Base-by-base conservation (phyloP, 23 red algal species). In the Gracilaria gracilis region DNA sequence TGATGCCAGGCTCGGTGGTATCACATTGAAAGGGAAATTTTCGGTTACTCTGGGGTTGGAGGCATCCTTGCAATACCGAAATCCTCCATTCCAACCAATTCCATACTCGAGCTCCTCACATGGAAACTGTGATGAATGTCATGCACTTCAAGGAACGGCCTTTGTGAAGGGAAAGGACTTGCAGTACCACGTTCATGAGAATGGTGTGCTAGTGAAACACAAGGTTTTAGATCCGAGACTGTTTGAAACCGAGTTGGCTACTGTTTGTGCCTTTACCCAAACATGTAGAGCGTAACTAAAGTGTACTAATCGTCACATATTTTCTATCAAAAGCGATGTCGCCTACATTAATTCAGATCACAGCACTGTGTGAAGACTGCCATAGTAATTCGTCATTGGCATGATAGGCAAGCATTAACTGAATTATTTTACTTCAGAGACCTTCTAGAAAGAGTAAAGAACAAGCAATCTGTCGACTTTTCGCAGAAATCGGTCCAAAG, bases 151-250 rank as follows among this genome's bases (percentile, higher is more conserved):
- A 51, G 72, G 72, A n/a, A 50, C 42, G 17, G 72, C 72, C 0
- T 77, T 7, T 51, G 72, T 77, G 21, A 50, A 49, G 42, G 72
- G 72, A 28, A 77, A 77, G 27, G 72, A 77, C 27, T 25, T 77
- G 1, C 72, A 77, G 34, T 77, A 77, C 72, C 27, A 50, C 19
- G 27, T 77, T 3, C 39, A 49, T 50, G 39, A 77, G 38, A 77
- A 77, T 42, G 72, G 72, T 25, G 42, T 49, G 72, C 72, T 77
- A 31, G 40, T 29, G 38, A 50, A 77, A 21, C 72, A 77, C 42
- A 77, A 77, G 28, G 42, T 50, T 0, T 8, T 50, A 20, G 72
- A 77, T 25, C 14, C 21, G 50, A 77, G 21, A 2, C 23, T 77
- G 38, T 77, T 77, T 50, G 39, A 77, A 20, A 77, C 20, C 1